Evolutionary conservation across 208 protist species (phyloP).

Genomic region (Acanthamoeba culbertsoni): DNA sequence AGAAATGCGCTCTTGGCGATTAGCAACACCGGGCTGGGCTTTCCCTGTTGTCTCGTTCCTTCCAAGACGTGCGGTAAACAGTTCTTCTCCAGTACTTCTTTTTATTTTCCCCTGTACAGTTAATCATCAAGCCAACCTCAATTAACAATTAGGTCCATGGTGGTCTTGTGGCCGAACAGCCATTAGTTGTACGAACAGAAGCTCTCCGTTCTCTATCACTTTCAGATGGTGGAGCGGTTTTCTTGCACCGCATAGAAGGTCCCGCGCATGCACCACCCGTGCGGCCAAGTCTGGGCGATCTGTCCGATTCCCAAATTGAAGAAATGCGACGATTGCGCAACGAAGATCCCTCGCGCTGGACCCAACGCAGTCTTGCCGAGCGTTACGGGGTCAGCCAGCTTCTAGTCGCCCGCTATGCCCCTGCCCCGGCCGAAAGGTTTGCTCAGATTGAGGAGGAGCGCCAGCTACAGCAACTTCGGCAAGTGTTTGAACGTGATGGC

Average conservation of each 20-base stretch:
- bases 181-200: background rate
- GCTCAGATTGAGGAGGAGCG: slow-evolving; percentile 4
- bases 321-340: background rate
- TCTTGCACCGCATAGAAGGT: background rate
- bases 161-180: background rate
- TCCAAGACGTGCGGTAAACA: no score
- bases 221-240: background rate
- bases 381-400: background rate
- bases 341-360: slow-evolving; percentile 15
- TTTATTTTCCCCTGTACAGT: background rate
- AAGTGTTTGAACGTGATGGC: background rate
- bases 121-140: background rate
- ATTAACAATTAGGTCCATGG: background rate
- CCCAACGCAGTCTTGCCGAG: background rate
- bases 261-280: background rate
- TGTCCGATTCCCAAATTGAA: background rate
- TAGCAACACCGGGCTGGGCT: no score
- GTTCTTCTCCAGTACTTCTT: no score
- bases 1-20: no score
- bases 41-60: no score
- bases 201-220: background rate
- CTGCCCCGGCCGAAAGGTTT: background rate
- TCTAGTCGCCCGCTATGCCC: background rate
- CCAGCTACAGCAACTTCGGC: background rate
- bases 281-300: background rate